These are phyloP conservation scores for Coemansia sp. DNA, from an alignment of 192 early-diverging fungal genomes.

Conservation along the genomic window DNA sequence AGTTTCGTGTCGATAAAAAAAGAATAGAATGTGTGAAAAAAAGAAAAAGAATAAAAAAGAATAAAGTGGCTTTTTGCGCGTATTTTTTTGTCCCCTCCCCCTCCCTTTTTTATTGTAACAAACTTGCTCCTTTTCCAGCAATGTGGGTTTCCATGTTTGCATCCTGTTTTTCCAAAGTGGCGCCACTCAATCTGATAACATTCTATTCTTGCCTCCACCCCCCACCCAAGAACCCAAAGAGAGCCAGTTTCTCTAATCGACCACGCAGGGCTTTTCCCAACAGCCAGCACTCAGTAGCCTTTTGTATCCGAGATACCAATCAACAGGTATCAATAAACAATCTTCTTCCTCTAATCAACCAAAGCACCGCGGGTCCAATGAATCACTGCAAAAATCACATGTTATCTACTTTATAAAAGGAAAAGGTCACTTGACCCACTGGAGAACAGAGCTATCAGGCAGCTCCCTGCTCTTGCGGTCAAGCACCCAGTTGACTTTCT, in stretches of 20 bases:
- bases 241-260: too few relatives aligned
- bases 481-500: slow-evolving; percentile 61
- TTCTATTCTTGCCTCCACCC: not conserved
- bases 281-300: too few relatives aligned
- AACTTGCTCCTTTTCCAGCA: not conserved
- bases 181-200: not conserved
- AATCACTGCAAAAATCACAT: not conserved
- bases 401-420: not conserved
- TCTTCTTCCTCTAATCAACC: too few relatives aligned
- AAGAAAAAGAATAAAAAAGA: slow-evolving; percentile 3
- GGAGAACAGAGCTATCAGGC: slow-evolving; percentile 13
- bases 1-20: not conserved
- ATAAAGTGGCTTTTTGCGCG: not conserved
- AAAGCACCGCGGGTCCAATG: not conserved
- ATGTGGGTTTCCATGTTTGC: not conserved
- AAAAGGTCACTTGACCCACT: slow-evolving; percentile 19
- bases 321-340: too few relatives aligned
- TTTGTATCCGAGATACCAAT: too few relatives aligned
- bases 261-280: too few relatives aligned
- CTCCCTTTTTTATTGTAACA: not conserved
- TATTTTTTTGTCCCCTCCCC: too few relatives aligned
- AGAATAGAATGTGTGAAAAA: not conserved
- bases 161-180: not conserved
- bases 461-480: slow-evolving; percentile 6
- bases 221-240: not conserved